A percentile compares a stretch with the other conserved stretches of the same genome.
phyloP scores from a whole-genome alignment of 1,139 yeast genomes.

The Ogataea hybrid region DNA sequence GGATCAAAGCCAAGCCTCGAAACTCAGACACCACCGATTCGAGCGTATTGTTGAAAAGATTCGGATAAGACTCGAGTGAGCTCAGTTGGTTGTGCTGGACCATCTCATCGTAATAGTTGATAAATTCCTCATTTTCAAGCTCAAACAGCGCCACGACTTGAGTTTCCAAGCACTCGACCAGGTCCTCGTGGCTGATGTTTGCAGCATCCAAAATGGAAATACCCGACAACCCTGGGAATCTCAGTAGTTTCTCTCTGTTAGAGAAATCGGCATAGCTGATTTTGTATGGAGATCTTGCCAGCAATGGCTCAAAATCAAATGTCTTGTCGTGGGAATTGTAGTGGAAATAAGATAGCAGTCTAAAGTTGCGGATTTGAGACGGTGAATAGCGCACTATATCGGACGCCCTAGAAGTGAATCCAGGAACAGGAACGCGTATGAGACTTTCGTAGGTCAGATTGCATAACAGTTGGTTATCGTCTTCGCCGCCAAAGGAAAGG shows the following conservation, averaged over 20 bases:
- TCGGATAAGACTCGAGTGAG: constrained; percentile 13
- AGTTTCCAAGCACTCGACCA: constrained; percentile 48
- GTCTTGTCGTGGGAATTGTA: constrained; percentile 22
- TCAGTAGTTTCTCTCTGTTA: constrained; percentile 27
- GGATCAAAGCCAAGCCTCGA: constrained; percentile 52
- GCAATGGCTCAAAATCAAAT: constrained; percentile 53
- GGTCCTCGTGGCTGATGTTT: constrained; percentile 38
- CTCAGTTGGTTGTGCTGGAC: not conserved
- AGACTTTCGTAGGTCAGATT: constrained; percentile 16
- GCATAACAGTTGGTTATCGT: constrained; percentile 29
- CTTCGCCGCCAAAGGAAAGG: constrained; percentile 31
- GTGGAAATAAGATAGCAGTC: constrained; percentile 55
- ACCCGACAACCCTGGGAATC: constrained; percentile 39
- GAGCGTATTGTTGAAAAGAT: constrained; percentile 15
- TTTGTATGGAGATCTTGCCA: constrained; percentile 47
- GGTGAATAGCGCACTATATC: constrained; percentile 42
- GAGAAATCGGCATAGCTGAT: constrained; percentile 38
- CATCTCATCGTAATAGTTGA: constrained; percentile 9
- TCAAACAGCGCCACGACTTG: constrained; percentile 51
- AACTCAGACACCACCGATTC: constrained; percentile 24
- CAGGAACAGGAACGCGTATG: constrained; percentile 25
- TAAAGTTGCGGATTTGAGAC: constrained; percentile 50
- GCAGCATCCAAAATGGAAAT: constrained; percentile 38
- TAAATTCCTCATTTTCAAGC: constrained; percentile 25
- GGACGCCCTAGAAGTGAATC: constrained; percentile 16